Evolutionary conservation across 805 yeast species (phyloP), one percentile per base, ranked within the genome.

Genomic region (Hanseniaspora occidentalis): DNA sequence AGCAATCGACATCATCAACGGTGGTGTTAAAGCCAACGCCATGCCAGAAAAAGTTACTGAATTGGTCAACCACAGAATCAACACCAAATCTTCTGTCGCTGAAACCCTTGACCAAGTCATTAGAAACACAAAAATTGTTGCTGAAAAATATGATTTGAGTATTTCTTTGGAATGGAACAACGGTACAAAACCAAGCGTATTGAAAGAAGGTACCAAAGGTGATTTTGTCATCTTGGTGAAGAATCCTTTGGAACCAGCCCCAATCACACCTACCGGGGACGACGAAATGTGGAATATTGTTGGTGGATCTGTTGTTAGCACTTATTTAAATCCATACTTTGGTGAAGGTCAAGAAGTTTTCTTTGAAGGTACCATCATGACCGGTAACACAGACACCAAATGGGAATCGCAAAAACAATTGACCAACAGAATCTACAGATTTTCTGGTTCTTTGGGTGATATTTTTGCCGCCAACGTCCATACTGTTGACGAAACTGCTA

Each of bases 11-110:
- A 64, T 76, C 16, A 63, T 80, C 43, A 49, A 56, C 8, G 86
- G 85, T 17, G 88, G 86, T 21, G 68, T 72, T 41, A 79, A 79
- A 59, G 64, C 73, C 26, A 79, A 79, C 51, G 82, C 85, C 0
- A 60, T 79, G 38, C 86, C 88, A 1, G 84, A 79, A 48, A 53
- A 63, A 24, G 73, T 69, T 5, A 52, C 58, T 23, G 60, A 72
- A 13, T 50, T 63, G 20, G 62, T 75, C 37, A 78, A 80, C 59
- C 77, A 77, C 50, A 62, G 86, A 47, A 63, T 79, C 43, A 66
- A 70, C 13, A 56, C 71, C 36, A 81, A 73, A 44, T 63, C 73
- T 14, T 56, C 65, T 18, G 60, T 66, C 3, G 56, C 56, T 2
- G 64, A 60, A n/a, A 67, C 64, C 7, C 44, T 55, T 17, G 61